phyloP scores from a whole-genome alignment of 257 asterid species.

The Solanum pimpinellifolium region DNA sequence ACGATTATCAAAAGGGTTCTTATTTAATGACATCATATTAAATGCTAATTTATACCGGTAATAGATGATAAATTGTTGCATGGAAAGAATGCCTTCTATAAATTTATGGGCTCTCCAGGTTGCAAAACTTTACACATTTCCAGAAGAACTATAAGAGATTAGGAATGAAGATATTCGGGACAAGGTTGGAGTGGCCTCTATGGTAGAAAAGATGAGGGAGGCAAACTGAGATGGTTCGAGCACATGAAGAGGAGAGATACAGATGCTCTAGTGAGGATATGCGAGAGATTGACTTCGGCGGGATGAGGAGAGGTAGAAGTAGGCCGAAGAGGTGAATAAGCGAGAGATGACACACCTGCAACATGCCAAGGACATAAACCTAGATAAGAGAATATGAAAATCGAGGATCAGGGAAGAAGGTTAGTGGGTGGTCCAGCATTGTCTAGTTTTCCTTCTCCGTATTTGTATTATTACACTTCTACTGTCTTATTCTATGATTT shows the following conservation, averaged over 20 bases:
- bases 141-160: not conserved
- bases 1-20: not conserved
- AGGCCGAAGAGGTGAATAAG: not conserved
- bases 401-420: not conserved
- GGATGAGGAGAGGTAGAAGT: not conserved
- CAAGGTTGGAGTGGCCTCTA: not conserved
- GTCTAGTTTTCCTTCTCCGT: not conserved
- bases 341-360: not conserved
- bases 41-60: not conserved
- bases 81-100: not conserved
- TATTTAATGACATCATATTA: not conserved
- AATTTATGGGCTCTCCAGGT: not conserved
- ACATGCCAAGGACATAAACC: not conserved
- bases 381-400: not conserved
- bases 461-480: not conserved
- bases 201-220: not conserved
- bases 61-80: not conserved
- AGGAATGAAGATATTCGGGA: not conserved
- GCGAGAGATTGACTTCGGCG: not conserved
- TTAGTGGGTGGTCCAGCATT: not conserved
- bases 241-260: not conserved
- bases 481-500: not conserved
- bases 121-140: not conserved
- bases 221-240: not conserved
- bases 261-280: not conserved